Conservation (phyloP, 805 yeast genomes). For the Nakazawaea ambrosiae region DNA sequence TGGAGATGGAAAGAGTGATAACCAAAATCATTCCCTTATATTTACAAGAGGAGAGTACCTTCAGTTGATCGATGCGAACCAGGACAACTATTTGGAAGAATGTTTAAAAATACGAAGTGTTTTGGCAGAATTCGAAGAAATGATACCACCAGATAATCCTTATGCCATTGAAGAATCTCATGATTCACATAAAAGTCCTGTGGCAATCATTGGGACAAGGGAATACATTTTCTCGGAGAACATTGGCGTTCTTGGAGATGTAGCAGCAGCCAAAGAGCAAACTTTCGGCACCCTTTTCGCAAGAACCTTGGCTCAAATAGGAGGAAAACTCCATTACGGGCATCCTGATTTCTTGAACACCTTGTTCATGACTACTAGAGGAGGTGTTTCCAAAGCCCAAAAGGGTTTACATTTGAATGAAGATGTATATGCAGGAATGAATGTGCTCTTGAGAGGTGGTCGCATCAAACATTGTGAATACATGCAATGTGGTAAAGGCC, state of each 20-base stretch:
- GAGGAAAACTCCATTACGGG: slow-evolving; percentile 81
- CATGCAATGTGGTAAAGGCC: slow-evolving; percentile 80
- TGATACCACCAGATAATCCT: slow-evolving; percentile 18
- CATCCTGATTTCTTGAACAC: slow-evolving; percentile 80
- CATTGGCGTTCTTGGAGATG: slow-evolving; percentile 75
- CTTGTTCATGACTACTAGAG: slow-evolving; percentile 75
- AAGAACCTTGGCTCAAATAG: slow-evolving; percentile 73
- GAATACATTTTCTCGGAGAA: slow-evolving; percentile 82
- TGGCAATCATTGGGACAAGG: slow-evolving; percentile 79
- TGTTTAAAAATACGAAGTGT: slow-evolving; percentile 72
- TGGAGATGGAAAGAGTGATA: slow-evolving; percentile 83
- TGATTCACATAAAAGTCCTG: slow-evolving; percentile 39
- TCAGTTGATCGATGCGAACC: slow-evolving; percentile 79
- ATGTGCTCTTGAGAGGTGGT: slow-evolving; percentile 74
- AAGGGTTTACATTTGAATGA: slow-evolving; percentile 78
- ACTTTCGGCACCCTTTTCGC: slow-evolving; percentile 83
- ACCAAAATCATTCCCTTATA: slow-evolving; percentile 69
- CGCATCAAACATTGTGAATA: slow-evolving; percentile 78
- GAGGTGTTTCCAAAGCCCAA: slow-evolving; percentile 83
- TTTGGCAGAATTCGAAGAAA: slow-evolving; percentile 70
- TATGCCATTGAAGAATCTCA: slow-evolving; percentile 20
- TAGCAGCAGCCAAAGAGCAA: slow-evolving; percentile 86
- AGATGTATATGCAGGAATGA: slow-evolving; percentile 85
- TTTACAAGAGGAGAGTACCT: slow-evolving; percentile 77
- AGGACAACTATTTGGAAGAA: slow-evolving; percentile 76